phyloP scores from a whole-genome alignment of 2,329 filamentous ascomycete species.

The Shiraia sp. region DNA sequence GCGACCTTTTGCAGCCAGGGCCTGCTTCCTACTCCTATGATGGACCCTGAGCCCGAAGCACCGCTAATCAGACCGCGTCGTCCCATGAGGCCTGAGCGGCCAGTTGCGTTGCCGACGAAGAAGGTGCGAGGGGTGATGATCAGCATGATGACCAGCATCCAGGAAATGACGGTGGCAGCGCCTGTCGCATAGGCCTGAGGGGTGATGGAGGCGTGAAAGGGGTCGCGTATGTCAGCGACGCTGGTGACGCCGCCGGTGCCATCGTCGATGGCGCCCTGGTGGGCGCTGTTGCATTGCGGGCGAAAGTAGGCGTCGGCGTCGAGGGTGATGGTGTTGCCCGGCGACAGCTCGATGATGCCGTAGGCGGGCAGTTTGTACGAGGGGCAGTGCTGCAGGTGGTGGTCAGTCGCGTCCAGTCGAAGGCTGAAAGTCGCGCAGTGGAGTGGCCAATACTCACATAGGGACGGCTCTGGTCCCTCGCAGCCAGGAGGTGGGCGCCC shows the following conservation, averaged over 20 bases:
- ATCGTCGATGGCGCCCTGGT: slow-evolving; percentile 43
- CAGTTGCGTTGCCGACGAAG: slow-evolving; percentile 73
- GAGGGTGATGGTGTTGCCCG: slow-evolving; percentile 62
- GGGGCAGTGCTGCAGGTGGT: slow-evolving; percentile 56
- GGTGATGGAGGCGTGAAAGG: slow-evolving; percentile 92
- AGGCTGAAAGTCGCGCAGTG: neutral
- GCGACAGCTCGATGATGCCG: slow-evolving; percentile 59
- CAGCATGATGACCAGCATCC: slow-evolving; percentile 90
- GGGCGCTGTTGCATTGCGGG: slow-evolving; percentile 57
- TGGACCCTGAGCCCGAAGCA: slow-evolving; percentile 62
- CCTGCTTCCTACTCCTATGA: slow-evolving; percentile 84
- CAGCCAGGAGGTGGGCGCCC: slow-evolving; percentile 22
- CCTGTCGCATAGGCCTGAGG: slow-evolving; percentile 93
- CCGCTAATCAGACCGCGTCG: slow-evolving; percentile 83
- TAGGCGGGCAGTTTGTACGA: slow-evolving; percentile 65
- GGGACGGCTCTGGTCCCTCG: slow-evolving; percentile 34
- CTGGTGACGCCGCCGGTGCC: slow-evolving; percentile 46
- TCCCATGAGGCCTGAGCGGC: slow-evolving; percentile 73
- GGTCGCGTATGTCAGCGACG: slow-evolving; percentile 73
- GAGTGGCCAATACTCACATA: slow-evolving; percentile 31
- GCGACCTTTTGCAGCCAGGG: slow-evolving; percentile 85
- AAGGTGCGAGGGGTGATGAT: slow-evolving; percentile 94
- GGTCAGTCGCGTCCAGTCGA: slow-evolving; percentile 26
- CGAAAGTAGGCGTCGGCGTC: slow-evolving; percentile 63
- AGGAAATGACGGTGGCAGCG: slow-evolving; percentile 86